A percentile compares a stretch with the other conserved stretches of the same genome.
These are phyloP conservation scores for Penicillium odoratum DNA, from an alignment of 495 filamentous ascomycete genomes.

Conservation along the genomic window DNA sequence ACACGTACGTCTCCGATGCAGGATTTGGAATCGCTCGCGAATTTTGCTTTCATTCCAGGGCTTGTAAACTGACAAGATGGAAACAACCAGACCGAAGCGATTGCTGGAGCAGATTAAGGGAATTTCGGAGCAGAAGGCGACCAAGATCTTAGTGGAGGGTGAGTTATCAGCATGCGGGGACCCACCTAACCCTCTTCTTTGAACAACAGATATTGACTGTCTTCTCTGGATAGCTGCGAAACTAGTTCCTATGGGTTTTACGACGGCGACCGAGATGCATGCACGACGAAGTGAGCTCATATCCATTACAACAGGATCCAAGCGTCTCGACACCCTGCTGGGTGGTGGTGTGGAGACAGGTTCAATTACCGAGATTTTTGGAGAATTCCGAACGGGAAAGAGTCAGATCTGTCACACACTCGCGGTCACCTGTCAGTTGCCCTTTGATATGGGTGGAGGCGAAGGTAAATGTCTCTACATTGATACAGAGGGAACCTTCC, in stretches of 20 bases:
- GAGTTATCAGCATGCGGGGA: conserved; percentile 18
- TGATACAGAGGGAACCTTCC: conserved; percentile 96
- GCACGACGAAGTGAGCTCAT: conserved; percentile 93
- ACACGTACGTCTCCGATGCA: conserved; percentile 58
- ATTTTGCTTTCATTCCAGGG: not conserved
- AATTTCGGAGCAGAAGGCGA: conserved; percentile 94
- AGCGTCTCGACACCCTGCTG: conserved; percentile 91
- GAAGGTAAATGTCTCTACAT: conserved; percentile 99
- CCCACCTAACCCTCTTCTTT: not conserved
- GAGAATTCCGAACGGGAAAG: conserved; percentile 97
- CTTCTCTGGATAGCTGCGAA: conserved; percentile 67
- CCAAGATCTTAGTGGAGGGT: conserved; percentile 92
- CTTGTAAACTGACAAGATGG: not conserved
- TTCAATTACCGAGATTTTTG: conserved; percentile 97
- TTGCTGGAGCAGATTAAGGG: conserved; percentile 92
- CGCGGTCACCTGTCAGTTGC: conserved; percentile 96
- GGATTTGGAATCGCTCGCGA: not conserved
- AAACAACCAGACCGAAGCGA: conserved; percentile 62
- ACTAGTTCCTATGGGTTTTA: conserved; percentile 97
- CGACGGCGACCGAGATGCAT: conserved; percentile 99
- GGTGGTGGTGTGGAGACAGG: conserved; percentile 96
- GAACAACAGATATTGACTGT: conserved; percentile 3
- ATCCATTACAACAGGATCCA: conserved; percentile 95
- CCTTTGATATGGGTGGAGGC: conserved; percentile 98
- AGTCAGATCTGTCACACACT: conserved; percentile 98